phyloP scores from a whole-genome alignment of 2,329 filamentous ascomycete species.

The Cercospora zeae-maydis region DNA sequence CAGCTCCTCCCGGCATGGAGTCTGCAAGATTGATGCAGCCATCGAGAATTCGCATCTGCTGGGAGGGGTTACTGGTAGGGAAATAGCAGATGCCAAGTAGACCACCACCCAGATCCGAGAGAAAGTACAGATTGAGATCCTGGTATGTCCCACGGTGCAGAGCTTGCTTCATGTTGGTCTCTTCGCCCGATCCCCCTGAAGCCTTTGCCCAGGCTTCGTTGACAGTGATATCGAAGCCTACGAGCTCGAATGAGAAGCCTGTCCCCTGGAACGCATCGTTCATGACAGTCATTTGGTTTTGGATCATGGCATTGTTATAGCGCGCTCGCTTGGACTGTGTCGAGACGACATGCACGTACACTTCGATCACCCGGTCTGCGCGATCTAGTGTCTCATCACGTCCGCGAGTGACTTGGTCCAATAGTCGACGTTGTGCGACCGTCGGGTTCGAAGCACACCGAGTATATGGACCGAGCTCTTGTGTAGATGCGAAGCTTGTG shows the following conservation, averaged over 20 bases:
- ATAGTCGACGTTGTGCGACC: not conserved
- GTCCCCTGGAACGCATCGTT: constrained; percentile 44
- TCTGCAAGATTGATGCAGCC: constrained; percentile 53
- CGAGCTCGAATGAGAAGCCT: constrained; percentile 47
- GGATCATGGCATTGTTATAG: constrained; percentile 39
- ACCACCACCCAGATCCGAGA: constrained; percentile 44
- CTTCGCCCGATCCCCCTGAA: constrained; percentile 43
- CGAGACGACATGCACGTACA: constrained; percentile 42
- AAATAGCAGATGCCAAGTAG: constrained; percentile 12
- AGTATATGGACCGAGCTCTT: not conserved
- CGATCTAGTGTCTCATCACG: not conserved
- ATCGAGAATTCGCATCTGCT: constrained; percentile 41
- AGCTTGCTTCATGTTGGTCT: constrained; percentile 47
- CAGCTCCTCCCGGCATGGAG: constrained; percentile 49
- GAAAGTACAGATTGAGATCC: constrained; percentile 55
- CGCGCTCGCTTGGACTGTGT: constrained; percentile 32
- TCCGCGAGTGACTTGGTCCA: constrained; percentile 4
- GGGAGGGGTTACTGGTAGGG: constrained; percentile 39
- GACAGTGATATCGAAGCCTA: constrained; percentile 46
- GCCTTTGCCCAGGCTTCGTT: constrained; percentile 52
- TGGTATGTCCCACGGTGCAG: constrained; percentile 51
- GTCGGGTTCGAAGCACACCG: constrained; percentile 2
- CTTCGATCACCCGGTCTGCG: constrained; percentile 2
- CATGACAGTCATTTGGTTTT: constrained; percentile 34
- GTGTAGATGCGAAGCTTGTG: not conserved